These are phyloP conservation scores for Dendrobium officinale DNA, from an alignment of 106 monocot genomes.

Conservation along the genomic window DNA sequence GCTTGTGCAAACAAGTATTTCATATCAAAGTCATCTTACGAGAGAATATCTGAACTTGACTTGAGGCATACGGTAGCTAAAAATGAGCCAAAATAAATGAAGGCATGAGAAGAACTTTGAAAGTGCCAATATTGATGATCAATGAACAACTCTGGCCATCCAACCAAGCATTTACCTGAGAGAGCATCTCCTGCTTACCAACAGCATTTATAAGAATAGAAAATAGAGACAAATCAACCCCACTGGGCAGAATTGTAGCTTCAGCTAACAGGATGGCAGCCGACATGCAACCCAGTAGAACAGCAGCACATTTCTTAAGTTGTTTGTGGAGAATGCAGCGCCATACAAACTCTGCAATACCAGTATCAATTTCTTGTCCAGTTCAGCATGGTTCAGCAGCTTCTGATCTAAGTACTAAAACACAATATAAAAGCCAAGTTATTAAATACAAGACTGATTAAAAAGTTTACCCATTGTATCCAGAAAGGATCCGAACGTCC, in stretches of 20 bases:
- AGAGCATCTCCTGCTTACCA: slow-evolving; percentile 79
- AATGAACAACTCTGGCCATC: too few species aligned
- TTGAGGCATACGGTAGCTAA: neutral
- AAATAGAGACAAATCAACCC: slow-evolving; percentile 84
- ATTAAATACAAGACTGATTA: neutral
- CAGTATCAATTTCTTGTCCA: neutral
- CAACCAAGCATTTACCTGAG: slow-evolving; percentile 57
- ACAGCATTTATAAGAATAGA: slow-evolving; percentile 93
- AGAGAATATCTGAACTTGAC: neutral
- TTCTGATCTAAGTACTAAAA: neutral
- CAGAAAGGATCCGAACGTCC: slow-evolving; percentile 61
- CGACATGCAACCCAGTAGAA: slow-evolving; percentile 77
- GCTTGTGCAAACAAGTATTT: too few species aligned
- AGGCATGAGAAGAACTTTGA: too few species aligned
- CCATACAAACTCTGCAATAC: slow-evolving; percentile 78
- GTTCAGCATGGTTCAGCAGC: neutral
- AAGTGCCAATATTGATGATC: too few species aligned
- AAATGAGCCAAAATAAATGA: too few species aligned
- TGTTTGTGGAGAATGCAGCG: slow-evolving; percentile 78
- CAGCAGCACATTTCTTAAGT: slow-evolving; percentile 57
- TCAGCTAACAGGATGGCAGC: slow-evolving; percentile 96
- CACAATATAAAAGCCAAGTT: neutral
- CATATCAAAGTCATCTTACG: neutral
- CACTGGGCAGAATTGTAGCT: slow-evolving; percentile 82
- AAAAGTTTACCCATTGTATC: slow-evolving; percentile 55